A percentile compares a stretch with the other conserved stretches of the same genome.
Conservation (phyloP, 2,329 filamentous ascomycete species). For the Xylariomycetidae sp. region DNA sequence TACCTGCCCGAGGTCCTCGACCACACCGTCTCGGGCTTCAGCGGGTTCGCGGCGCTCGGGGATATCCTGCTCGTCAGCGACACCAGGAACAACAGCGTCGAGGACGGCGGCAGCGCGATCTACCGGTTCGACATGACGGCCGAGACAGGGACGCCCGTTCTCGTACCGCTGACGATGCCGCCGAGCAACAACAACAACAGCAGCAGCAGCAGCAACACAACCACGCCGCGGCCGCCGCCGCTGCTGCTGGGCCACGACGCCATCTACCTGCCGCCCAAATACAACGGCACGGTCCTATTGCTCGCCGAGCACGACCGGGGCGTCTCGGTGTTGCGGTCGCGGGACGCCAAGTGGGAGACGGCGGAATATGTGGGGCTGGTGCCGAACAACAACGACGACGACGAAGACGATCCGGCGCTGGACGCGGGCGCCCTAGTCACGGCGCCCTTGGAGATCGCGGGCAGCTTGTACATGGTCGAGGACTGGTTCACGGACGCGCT, state of each 20-base stretch:
- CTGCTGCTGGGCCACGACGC: no score
- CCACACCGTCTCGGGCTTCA: constrained; percentile 23
- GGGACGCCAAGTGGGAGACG: constrained; percentile 29
- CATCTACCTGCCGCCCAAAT: constrained; percentile 29
- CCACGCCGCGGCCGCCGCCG: constrained; percentile 12
- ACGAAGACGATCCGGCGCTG: constrained; percentile 7
- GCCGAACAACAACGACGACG: constrained; percentile 13
- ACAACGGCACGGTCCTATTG: constrained; percentile 29
- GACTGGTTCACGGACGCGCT: constrained; percentile 22
- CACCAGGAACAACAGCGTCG: constrained; percentile 14
- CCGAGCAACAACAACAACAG: no score
- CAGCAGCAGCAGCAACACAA: constrained; percentile 12
- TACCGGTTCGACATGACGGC: constrained; percentile 29
- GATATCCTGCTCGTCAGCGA: constrained; percentile 28
- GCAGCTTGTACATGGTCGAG: constrained; percentile 19
- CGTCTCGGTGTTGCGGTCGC: constrained; percentile 30
- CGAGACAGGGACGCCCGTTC: constrained; percentile 15
- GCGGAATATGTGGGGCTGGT: constrained; percentile 32
- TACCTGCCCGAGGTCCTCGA: constrained; percentile 23
- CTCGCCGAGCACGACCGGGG: constrained; percentile 26
- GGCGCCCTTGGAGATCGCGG: constrained; percentile 21
- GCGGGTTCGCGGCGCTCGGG: constrained; percentile 22
- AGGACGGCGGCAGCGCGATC: constrained; percentile 25
- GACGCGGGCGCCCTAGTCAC: constrained; percentile 15
- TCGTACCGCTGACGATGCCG: constrained; percentile 18